These are phyloP conservation scores for Phellinidium pouzarii DNA, from an alignment of 1,284 basidiomycete genomes.

Conservation along the genomic window DNA sequence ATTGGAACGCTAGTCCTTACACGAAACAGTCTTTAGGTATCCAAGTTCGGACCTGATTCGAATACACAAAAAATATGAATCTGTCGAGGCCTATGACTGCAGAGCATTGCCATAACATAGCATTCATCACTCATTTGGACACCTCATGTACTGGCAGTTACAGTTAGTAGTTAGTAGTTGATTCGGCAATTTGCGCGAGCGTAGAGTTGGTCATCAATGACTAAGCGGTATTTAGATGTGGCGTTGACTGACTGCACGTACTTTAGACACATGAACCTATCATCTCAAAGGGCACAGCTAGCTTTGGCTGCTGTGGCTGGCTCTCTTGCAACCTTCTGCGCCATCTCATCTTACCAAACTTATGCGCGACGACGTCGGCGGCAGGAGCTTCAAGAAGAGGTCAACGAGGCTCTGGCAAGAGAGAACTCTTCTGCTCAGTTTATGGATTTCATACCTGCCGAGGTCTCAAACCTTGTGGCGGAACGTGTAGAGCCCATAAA, in stretches of 20 bases:
- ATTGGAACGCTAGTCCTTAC: too few species aligned
- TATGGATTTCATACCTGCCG: slow-evolving; percentile 9
- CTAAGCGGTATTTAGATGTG: not conserved
- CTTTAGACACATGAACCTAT: not conserved
- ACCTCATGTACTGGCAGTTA: too few species aligned
- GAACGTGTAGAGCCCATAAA: slow-evolving; percentile 6
- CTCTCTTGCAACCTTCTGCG: slow-evolving; percentile 50
- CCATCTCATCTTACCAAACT: slow-evolving; percentile 50
- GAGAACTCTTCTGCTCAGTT: slow-evolving; percentile 8
- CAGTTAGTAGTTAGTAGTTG: too few species aligned
- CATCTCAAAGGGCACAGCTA: slow-evolving; percentile 48
- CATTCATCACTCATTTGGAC: too few species aligned
- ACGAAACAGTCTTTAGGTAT: too few species aligned
- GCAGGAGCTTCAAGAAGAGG: slow-evolving; percentile 48
- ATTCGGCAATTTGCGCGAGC: too few species aligned
- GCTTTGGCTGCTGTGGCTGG: slow-evolving; percentile 55
- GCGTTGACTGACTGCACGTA: not conserved
- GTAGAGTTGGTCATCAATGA: too few species aligned
- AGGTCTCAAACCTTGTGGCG: slow-evolving; percentile 10
- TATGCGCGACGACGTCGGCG: slow-evolving; percentile 44
- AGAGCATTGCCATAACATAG: too few species aligned
- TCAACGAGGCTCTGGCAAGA: slow-evolving; percentile 26
- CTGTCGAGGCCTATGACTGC: too few species aligned
- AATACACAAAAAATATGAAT: too few species aligned
- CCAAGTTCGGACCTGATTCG: too few species aligned